Base-by-base conservation (phyloP, 2,329 filamentous ascomycete genomes). In the Boeremia lycopersici region DNA sequence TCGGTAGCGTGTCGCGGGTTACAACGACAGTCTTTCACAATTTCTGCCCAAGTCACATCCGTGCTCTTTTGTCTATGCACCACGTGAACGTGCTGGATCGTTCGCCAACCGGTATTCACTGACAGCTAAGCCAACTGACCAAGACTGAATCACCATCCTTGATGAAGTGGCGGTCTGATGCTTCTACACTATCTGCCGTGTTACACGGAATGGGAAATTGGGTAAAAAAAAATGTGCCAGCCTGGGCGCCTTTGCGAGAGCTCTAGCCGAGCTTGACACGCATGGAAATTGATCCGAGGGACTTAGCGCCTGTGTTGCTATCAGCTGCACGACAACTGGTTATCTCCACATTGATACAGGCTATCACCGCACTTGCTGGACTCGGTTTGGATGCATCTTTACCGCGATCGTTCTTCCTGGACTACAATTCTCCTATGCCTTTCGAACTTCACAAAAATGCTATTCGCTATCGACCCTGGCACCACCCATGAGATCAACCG, bases 1-100 rank as follows among this genome's bases (percentile, higher is more conserved):
- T 44, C 35, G 49, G 56, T 65, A 64, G 62, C 59, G 59, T 43
- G 41, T 55, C 60, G 57, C 52, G 43, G n/a, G 48, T 23, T 46
- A 47, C 31, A 41, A 63, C 62, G 48, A 64, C 60, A 62, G 41
- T 33, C 30, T 45, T 57, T 31, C 46, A 40, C 50, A 40, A 44
- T 19, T 34, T 17, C 13, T 34, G 45, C 41, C 41, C 30, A 46
- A 50, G 15, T 38, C 31, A 40, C 23, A 31, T n/a, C 26, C 33
- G 34, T 25, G 13, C 28, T 29, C 23, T 41, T 15, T 6, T 34
- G n/a, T 43, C 23, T 44, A 34, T 31, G 36, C 30, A 53, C 46
- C 48, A 57, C 52, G 55, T 60, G 53, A 43, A 57, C 57, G 46
- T 30, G 29, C 38, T 40, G 25, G 48, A 43, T 43, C 28, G 39